phyloP scores from a whole-genome alignment of 2,329 filamentous ascomycete species.

The Pseudonectria foliicola region DNA sequence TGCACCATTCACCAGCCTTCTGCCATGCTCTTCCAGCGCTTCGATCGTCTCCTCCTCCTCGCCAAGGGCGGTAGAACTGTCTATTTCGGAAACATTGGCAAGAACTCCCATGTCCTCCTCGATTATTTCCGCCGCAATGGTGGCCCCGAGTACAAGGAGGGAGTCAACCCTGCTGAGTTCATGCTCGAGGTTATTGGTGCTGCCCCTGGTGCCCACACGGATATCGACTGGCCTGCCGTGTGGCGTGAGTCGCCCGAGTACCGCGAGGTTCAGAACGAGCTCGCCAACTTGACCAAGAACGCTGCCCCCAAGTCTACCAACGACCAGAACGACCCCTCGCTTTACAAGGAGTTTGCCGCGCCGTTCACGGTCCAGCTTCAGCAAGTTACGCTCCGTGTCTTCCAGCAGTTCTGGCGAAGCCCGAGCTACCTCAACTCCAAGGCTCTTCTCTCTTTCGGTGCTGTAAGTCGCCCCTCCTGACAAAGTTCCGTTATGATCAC shows the following conservation, averaged over 20 bases:
- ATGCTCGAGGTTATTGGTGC: conserved; percentile 40
- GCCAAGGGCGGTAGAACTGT: conserved; percentile 47
- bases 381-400: conserved; percentile 64
- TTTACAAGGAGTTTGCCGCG: conserved; percentile 72
- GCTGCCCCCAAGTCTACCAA: conserved; percentile 11
- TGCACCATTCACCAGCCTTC: conserved; percentile 48
- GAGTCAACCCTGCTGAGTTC: conserved; percentile 58
- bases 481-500: no score
- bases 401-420: conserved; percentile 88
- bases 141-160: conserved; percentile 39
- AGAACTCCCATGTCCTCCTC: conserved; percentile 28
- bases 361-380: conserved; percentile 61
- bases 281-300: conserved; percentile 24
- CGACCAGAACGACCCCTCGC: conserved; percentile 27
- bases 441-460: conserved; percentile 48
- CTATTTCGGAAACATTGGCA: conserved; percentile 50
- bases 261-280: conserved; percentile 6
- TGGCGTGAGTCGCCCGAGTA: conserved; percentile 36
- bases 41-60: conserved; percentile 46
- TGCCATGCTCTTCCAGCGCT: conserved; percentile 30
- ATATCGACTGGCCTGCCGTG: conserved; percentile 38
- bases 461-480: no score
- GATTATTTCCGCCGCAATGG: conserved; percentile 54
- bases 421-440: conserved; percentile 88
- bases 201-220: conserved; percentile 39